Evolutionary conservation across 2,329 filamentous ascomycete genomes (phyloP), one percentile per base, ranked within the genome.

Genomic region (Endothia cerciana): DNA sequence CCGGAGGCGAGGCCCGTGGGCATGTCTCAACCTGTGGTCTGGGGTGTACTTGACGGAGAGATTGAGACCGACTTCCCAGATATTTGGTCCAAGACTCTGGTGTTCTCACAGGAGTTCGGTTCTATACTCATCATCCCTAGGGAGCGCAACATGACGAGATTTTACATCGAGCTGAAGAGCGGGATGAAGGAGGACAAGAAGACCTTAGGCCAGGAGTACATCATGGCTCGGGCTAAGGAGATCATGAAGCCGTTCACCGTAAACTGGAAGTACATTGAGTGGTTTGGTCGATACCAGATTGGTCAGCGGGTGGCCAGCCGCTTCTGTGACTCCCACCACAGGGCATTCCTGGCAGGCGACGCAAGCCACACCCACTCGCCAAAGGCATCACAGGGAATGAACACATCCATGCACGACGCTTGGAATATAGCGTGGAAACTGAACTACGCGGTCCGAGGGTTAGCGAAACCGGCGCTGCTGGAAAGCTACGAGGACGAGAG

Each of bases 61-160:
- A 73, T 88, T 4, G 83, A 86, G 17, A 87, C 86, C 1, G 81
- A 87, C 69, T 88, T 88, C 60, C 86, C 86, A 1, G 85, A 88
- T 70, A 79, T 87, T 19, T 87, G 85, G 83, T 85, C 82, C 71
- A 87, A 87, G 72, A 83, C 83, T 0, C 81, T 84, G 0, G 77
- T 87, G 3, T 83, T 84, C 61, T 84, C 83, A 4, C 80, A 86
- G 62, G 74, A 79, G 56, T 77, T 82, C n/a, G 86, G 85, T 0
- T 85, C 85, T 0, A 81, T 88, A 13, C 78, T 88, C 19, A 84
- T 85, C 74, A 85, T 88, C 51, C 86, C 86, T 1, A 81, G 86
- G 2, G 85, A 87, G 70, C 78, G 83, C 30, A 85, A 84, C 57
- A 81, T 88, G 77, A 87, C 85, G 0, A 80, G 86, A 30, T 73